These are phyloP conservation scores for Nicotiana tabacum DNA, from an alignment of 257 asterid genomes.

Conservation along the genomic window DNA sequence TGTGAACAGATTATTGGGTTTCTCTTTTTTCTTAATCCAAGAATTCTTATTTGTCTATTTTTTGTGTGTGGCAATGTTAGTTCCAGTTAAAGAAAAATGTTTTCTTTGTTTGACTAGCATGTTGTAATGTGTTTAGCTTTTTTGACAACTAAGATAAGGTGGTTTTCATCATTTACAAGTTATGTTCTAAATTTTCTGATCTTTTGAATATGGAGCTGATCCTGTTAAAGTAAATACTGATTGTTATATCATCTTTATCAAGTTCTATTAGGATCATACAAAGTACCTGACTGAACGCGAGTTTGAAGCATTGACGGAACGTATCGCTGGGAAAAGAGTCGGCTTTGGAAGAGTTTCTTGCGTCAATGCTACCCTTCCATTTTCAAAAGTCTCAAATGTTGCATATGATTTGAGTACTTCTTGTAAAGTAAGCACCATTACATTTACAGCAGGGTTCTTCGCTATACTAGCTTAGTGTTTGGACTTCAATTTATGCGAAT, in stretches of 20 bases:
- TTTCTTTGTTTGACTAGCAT: background rate
- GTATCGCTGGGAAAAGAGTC: slow-evolving; percentile 59
- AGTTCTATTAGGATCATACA: slow-evolving; percentile 92
- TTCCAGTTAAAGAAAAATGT: background rate
- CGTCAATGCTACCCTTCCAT: slow-evolving; percentile 78
- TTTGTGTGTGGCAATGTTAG: background rate
- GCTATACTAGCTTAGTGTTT: no score
- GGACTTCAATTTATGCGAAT: no score
- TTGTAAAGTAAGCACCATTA: slow-evolving; percentile 50
- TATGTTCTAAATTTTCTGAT: background rate
- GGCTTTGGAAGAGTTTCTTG: slow-evolving; percentile 82
- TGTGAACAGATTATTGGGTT: background rate
- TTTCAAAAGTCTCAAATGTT: slow-evolving; percentile 36
- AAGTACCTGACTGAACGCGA: slow-evolving; percentile 82
- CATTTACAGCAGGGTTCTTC: no score
- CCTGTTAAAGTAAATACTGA: slow-evolving; percentile 22
- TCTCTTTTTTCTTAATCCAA: background rate
- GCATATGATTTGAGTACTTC: slow-evolving; percentile 58
- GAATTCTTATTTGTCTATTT: background rate
- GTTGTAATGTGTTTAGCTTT: background rate
- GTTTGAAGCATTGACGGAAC: slow-evolving; percentile 74
- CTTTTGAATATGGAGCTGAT: background rate
- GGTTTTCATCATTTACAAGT: background rate
- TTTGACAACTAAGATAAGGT: background rate
- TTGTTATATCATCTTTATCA: slow-evolving; percentile 55